Conservation (phyloP, 2,329 filamentous ascomycete genomes). For the Penicillium paneum region DNA sequence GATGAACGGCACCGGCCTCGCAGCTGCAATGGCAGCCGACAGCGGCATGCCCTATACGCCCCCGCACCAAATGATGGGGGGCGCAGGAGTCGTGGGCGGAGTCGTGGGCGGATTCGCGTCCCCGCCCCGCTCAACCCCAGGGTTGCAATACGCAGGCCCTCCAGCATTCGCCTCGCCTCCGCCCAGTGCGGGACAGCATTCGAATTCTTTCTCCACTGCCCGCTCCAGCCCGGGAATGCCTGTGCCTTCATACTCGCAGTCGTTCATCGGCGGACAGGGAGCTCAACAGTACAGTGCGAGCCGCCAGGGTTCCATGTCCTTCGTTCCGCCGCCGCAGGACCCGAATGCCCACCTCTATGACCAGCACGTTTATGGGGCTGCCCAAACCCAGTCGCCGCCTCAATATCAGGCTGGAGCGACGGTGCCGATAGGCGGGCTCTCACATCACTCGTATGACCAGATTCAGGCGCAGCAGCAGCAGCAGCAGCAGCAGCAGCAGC, state of each 20-base stretch:
- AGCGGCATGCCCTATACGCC: conserved; percentile 33
- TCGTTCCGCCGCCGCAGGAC: conserved; percentile 23
- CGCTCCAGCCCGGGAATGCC: conserved; percentile 22
- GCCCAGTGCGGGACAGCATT: conserved; percentile 33
- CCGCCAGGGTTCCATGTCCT: conserved; percentile 27
- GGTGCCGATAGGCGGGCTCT: conserved; percentile 38
- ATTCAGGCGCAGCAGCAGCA: conserved; percentile 22
- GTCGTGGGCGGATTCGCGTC: conserved; percentile 22
- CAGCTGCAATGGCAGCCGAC: conserved; percentile 42
- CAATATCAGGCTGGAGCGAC: conserved; percentile 16
- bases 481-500: conserved; percentile 26
- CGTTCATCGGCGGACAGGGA: conserved; percentile 17
- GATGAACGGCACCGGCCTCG: conserved; percentile 46
- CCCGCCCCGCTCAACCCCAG: conserved; percentile 16
- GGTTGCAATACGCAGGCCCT: conserved; percentile 23
- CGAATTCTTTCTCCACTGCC: conserved; percentile 24
- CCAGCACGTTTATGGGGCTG: conserved; percentile 26
- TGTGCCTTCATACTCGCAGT: conserved; percentile 29
- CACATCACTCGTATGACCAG: conserved; percentile 42
- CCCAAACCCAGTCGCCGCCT: conserved; percentile 16
- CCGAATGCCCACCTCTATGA: conserved; percentile 38
- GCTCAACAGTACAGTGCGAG: conserved; percentile 11
- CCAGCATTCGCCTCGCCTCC: conserved; percentile 35
- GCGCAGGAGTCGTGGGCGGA: conserved; percentile 14
- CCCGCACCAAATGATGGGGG: conserved; percentile 24